Evolutionary conservation across 2,329 filamentous ascomycete species (phyloP).

Genomic region (Gnomoniopsis smithogilvyi): DNA sequence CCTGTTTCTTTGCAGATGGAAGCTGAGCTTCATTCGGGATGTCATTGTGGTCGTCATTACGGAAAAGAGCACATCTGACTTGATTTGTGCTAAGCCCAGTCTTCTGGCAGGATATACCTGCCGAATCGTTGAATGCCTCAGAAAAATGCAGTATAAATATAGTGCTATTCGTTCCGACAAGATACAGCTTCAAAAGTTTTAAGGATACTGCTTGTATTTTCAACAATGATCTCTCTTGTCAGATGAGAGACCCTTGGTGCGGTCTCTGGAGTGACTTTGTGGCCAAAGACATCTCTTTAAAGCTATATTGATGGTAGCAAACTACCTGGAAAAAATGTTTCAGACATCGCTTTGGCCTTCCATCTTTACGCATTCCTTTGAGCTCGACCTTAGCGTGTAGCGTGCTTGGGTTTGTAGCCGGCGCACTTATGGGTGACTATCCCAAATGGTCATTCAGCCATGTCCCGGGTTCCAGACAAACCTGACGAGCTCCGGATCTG

Average conservation of each 20-base stretch:
- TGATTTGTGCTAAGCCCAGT: background rate
- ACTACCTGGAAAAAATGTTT: background rate
- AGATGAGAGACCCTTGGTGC: background rate
- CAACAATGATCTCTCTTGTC: background rate
- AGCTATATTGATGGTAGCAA: background rate
- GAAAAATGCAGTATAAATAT: too few relatives aligned
- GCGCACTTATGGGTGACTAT: background rate
- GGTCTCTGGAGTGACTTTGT: background rate
- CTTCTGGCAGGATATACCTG: background rate
- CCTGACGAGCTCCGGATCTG: background rate
- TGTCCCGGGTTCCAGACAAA: too few relatives aligned
- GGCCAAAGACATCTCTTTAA: background rate
- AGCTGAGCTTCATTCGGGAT: slow-evolving; percentile 4
- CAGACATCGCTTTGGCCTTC: background rate
- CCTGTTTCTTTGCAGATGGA: background rate
- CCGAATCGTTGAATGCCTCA: too few relatives aligned
- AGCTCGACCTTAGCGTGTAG: background rate
- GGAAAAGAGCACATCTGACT: background rate
- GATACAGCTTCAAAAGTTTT: background rate
- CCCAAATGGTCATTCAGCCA: background rate
- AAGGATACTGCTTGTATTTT: background rate
- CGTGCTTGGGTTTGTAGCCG: background rate
- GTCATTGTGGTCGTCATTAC: background rate
- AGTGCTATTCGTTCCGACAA: too few relatives aligned
- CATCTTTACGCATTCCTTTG: background rate